phyloP scores from a whole-genome alignment of 768 basidiomycete genomes.

The Terana coerulea region DNA sequence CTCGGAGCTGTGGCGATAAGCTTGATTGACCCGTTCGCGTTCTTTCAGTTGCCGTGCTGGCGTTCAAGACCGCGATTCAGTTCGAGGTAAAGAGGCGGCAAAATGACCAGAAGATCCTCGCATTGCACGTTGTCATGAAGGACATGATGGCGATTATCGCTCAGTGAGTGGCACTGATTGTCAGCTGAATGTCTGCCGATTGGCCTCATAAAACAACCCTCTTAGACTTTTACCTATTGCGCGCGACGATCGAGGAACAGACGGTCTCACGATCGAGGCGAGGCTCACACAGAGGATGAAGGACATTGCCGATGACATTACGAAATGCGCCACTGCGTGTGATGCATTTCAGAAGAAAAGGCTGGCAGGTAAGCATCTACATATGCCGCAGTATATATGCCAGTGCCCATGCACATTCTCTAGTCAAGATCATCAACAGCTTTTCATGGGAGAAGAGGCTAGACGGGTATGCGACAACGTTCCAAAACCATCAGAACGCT shows the following conservation, averaged over 20 bases:
- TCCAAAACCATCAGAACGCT: conserved; percentile 3
- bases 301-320: conserved; percentile 5
- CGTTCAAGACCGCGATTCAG: conserved; percentile 6
- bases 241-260: not conserved
- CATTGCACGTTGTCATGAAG: conserved; percentile 7
- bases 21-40: not conserved
- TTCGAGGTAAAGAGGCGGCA: conserved; percentile 7
- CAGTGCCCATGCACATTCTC: not conserved
- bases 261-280: conserved; percentile 3
- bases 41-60: conserved; percentile 3
- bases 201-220: too few relatives aligned
- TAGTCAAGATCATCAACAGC: conserved; percentile 16
- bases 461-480: conserved; percentile 1
- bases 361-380: conserved; percentile 5
- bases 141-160: conserved; percentile 9
- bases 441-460: conserved; percentile 13
- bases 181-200: not conserved
- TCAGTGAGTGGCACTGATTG: not conserved
- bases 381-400: not conserved
- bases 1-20: not conserved
- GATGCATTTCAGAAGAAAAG: conserved; percentile 8
- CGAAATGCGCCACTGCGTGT: conserved; percentile 7
- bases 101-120: conserved; percentile 8
- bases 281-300: not conserved
- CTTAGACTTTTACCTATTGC: not conserved